Conservation (phyloP, 2,329 filamentous ascomycete genomes). For the Colletotrichum chrysophilum region DNA sequence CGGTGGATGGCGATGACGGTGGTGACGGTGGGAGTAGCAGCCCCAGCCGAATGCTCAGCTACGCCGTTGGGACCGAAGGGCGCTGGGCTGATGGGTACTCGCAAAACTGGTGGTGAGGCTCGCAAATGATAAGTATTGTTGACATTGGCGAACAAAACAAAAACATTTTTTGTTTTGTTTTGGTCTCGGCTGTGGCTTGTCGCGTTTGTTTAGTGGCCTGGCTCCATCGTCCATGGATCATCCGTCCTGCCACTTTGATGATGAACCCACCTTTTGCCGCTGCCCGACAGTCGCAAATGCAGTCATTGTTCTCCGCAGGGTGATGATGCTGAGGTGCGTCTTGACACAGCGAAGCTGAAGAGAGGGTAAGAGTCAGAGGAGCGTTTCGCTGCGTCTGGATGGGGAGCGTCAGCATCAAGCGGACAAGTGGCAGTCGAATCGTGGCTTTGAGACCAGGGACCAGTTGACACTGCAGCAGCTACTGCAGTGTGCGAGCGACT, state of each 20-base stretch:
- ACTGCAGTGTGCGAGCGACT: slow-evolving; percentile 6
- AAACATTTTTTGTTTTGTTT: slow-evolving; percentile 18
- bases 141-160: not conserved
- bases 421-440: slow-evolving; percentile 18
- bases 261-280: slow-evolving; percentile 8
- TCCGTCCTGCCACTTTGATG: slow-evolving; percentile 14
- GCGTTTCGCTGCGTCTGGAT: not conserved
- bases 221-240: slow-evolving; percentile 13
- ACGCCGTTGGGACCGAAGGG: not conserved
- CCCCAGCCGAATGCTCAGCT: not conserved
- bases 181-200: slow-evolving; percentile 19
- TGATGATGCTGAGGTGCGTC: not conserved
- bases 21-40: slow-evolving; percentile 3
- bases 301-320: not conserved
- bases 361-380: not conserved
- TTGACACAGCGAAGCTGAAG: not conserved
- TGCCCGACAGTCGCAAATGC: not conserved
- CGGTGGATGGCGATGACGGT: not conserved
- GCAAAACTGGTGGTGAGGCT: not conserved
- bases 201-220: slow-evolving; percentile 21
- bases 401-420: not conserved
- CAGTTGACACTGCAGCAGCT: slow-evolving; percentile 8
- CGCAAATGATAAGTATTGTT: not conserved
- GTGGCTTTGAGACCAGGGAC: slow-evolving; percentile 10
- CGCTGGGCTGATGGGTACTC: not conserved